A percentile compares a stretch with the other conserved stretches of the same genome.
Evolutionary conservation across 495 filamentous ascomycete species (phyloP).

Genomic region (Annulohypoxylon moriforme): DNA sequence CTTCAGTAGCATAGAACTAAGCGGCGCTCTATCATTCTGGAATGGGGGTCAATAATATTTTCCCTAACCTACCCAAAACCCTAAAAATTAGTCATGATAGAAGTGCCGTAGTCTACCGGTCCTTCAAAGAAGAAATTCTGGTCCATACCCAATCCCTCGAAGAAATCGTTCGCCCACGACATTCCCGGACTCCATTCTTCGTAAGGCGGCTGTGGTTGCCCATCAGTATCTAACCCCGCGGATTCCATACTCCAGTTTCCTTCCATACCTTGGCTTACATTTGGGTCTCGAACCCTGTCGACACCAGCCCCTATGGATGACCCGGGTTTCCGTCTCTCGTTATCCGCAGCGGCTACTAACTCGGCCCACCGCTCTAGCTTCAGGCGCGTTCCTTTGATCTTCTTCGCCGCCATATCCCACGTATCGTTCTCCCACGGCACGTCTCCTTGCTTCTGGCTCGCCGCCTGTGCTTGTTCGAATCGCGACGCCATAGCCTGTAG

Average conservation of each 20-base stretch:
- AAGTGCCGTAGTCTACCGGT: constrained; percentile 22
- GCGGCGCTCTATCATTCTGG: not conserved
- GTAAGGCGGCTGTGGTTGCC: not conserved
- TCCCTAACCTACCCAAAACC: not conserved
- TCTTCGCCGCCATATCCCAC: constrained; percentile 47
- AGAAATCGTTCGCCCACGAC: constrained; percentile 38
- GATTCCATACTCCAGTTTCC: constrained; percentile 21
- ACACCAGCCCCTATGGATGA: not conserved
- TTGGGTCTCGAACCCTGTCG: not conserved
- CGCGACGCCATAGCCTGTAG: constrained; percentile 43
- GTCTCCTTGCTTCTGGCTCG: constrained; percentile 12
- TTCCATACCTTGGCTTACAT: constrained; percentile 9
- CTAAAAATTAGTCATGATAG: constrained; percentile 19
- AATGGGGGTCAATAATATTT: not conserved
- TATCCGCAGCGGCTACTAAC: constrained; percentile 36
- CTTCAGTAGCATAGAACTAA: no score
- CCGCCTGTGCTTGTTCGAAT: constrained; percentile 43
- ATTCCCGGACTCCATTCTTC: constrained; percentile 19
- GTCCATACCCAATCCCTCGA: constrained; percentile 36
- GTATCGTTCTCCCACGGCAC: constrained; percentile 41
- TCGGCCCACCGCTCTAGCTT: constrained; percentile 50
- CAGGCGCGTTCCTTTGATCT: constrained; percentile 44
- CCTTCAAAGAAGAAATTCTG: constrained; percentile 42
- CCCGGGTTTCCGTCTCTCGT: constrained; percentile 20
- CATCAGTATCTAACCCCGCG: constrained; percentile 2